Evolutionary conservation across 1,284 basidiomycete genomes (phyloP).

Genomic region (Salmacisia buchloeana): DNA sequence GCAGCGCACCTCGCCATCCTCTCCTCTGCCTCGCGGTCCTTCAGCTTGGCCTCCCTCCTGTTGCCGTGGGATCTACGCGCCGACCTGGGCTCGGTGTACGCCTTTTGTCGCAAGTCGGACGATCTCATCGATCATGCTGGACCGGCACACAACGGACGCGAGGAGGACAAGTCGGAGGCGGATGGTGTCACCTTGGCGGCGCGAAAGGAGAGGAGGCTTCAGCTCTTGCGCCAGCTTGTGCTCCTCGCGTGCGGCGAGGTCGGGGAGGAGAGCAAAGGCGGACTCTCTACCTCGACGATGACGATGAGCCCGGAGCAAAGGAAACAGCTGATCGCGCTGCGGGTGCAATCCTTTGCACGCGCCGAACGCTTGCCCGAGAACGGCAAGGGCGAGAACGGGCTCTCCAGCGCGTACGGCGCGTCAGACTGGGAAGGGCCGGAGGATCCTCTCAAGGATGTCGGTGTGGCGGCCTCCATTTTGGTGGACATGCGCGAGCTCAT

Average conservation of each 20-base stretch:
- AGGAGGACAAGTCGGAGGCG: too few species aligned
- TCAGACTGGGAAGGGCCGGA: background rate
- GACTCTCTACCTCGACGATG: background rate
- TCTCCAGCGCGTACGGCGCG: background rate
- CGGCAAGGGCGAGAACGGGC: background rate
- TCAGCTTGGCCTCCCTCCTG: slow-evolving; percentile 32
- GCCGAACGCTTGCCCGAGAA: background rate
- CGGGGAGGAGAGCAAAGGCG: background rate
- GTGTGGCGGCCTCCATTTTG: slow-evolving; percentile 28
- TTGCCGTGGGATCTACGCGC: slow-evolving; percentile 42
- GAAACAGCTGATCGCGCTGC: slow-evolving; percentile 3
- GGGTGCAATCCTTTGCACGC: slow-evolving; percentile 3
- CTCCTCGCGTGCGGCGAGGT: slow-evolving; percentile 3
- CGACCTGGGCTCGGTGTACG: slow-evolving; percentile 39
- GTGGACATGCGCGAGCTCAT: slow-evolving; percentile 29
- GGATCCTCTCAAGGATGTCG: slow-evolving; percentile 14
- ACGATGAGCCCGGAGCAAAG: background rate
- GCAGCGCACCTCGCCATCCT: slow-evolving; percentile 14
- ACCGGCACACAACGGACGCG: slow-evolving; percentile 53
- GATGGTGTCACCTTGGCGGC: slow-evolving; percentile 77
- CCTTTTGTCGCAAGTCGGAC: slow-evolving; percentile 37
- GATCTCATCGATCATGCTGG: slow-evolving; percentile 27
- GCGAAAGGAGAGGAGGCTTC: slow-evolving; percentile 48
- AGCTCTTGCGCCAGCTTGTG: slow-evolving; percentile 17
- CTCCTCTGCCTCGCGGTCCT: slow-evolving; percentile 12